Conservation (phyloP, 768 basidiomycete species). For the Kwoniella botswanensis region DNA sequence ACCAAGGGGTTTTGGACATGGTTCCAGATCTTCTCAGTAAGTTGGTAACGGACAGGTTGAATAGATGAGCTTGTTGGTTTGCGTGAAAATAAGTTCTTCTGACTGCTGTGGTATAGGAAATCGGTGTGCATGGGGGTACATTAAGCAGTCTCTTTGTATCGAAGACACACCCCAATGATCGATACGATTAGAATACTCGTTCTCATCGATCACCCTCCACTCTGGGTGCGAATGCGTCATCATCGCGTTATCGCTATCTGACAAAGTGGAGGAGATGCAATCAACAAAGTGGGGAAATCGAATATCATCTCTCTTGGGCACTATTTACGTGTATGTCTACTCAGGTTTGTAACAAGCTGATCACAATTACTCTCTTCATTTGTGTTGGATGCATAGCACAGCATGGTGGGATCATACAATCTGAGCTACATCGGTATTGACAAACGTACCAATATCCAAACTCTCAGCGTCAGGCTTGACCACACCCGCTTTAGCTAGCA, state of each 20-base stretch:
- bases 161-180: background rate
- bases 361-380: too few relatives aligned
- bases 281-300: background rate
- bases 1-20: slow-evolving; percentile 33
- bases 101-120: background rate
- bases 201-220: slow-evolving; percentile 9
- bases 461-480: slow-evolving; percentile 65
- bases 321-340: too few relatives aligned
- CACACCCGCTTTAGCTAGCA: slow-evolving; percentile 77
- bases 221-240: background rate
- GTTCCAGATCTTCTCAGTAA: background rate
- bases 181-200: background rate
- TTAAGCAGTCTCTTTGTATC: background rate
- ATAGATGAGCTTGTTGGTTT: background rate
- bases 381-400: too few relatives aligned
- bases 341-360: too few relatives aligned
- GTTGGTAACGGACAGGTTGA: slow-evolving; percentile 17
- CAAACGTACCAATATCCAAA: slow-evolving; percentile 66
- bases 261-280: background rate
- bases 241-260: background rate
- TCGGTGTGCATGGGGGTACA: too few relatives aligned
- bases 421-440: slow-evolving; percentile 64
- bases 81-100: background rate
- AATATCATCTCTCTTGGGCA: background rate
- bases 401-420: slow-evolving; percentile 33